A percentile compares a stretch with the other conserved stretches of the same genome.
phyloP scores from a whole-genome alignment of 495 filamentous ascomycete genomes.

The Alectoria sarmentosa region DNA sequence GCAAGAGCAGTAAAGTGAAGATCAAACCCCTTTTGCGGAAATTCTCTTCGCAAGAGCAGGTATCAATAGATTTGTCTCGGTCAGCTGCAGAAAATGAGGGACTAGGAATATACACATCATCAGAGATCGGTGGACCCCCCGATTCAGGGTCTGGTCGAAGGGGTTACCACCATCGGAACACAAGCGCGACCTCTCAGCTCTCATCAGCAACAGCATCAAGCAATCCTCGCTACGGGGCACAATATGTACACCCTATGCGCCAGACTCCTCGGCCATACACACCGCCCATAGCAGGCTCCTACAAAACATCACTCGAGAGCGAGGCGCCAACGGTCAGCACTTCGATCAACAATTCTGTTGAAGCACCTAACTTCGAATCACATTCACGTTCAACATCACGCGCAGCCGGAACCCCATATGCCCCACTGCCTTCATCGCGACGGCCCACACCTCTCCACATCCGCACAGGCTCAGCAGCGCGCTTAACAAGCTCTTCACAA shows the following conservation, averaged over 20 bases:
- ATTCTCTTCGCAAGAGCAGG: constrained; percentile 43
- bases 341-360: constrained; percentile 30
- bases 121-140: constrained; percentile 37
- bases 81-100: constrained; percentile 50
- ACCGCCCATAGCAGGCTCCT: constrained; percentile 47
- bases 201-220: constrained; percentile 43
- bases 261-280: constrained; percentile 52
- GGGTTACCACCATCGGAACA: constrained; percentile 46
- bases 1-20: constrained; percentile 33
- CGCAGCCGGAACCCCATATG: constrained; percentile 30
- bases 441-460: constrained; percentile 35
- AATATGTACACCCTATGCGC: constrained; percentile 54
- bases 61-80: constrained; percentile 48
- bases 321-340: constrained; percentile 34
- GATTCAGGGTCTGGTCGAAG: constrained; percentile 33
- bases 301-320: constrained; percentile 43
- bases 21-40: constrained; percentile 55
- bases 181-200: constrained; percentile 50
- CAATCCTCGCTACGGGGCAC: constrained; percentile 39
- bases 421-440: constrained; percentile 33
- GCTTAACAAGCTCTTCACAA: constrained; percentile 44
- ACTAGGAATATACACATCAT: constrained; percentile 46
- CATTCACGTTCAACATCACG: constrained; percentile 26
- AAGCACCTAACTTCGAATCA: constrained; percentile 26
- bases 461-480: constrained; percentile 42